Conservation (phyloP, 75 land plant species). For the Pinus albicaulis region DNA sequence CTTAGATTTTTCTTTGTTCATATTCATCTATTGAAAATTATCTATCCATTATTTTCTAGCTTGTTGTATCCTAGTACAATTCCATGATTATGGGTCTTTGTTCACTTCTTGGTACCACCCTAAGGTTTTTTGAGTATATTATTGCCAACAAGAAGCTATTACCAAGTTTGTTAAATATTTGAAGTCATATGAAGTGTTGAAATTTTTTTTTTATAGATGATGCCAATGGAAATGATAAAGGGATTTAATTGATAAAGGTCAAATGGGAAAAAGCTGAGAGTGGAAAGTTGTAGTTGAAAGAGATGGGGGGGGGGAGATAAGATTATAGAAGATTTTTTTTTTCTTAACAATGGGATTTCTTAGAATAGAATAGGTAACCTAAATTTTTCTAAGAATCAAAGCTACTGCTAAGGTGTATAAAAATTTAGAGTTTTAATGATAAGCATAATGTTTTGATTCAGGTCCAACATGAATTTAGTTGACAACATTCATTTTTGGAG, state of each 20-base stretch:
- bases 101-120: conserved; percentile 71
- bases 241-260: conserved; percentile 74
- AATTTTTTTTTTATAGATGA: conserved; percentile 77
- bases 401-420: background rate
- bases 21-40: background rate
- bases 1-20: conserved; percentile 52
- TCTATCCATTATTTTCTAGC: background rate
- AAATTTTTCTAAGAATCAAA: background rate
- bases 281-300: conserved; percentile 76
- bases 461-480: background rate
- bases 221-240: conserved; percentile 73
- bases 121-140: conserved; percentile 84
- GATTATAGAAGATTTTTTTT: conserved; percentile 83
- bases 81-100: background rate
- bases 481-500: background rate
- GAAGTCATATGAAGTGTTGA: conserved; percentile 78
- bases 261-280: conserved; percentile 81
- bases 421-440: background rate
- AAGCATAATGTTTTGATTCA: background rate
- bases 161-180: conserved; percentile 89
- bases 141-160: conserved; percentile 97
- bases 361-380: conserved; percentile 85
- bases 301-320: conserved; percentile 78
- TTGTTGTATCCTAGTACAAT: background rate
- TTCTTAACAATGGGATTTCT: conserved; percentile 94